Percentiles rank a stretch among this genome's conserved stretches.
Evolutionary conservation across 768 basidiomycete species (phyloP).

Genomic region (Hericium coralloides): DNA sequence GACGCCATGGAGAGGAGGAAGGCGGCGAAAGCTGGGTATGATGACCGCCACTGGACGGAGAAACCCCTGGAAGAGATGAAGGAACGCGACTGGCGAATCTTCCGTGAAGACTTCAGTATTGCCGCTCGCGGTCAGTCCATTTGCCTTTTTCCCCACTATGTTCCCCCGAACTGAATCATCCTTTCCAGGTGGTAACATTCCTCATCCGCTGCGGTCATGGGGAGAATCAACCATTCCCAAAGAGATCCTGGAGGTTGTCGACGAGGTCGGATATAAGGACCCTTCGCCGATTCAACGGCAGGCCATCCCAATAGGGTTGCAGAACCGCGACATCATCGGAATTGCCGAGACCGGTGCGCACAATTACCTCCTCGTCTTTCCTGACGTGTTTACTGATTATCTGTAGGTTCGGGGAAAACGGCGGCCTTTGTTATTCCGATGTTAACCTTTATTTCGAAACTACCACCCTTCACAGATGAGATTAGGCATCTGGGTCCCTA

Average conservation of each 20-base stretch:
- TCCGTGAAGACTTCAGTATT: constrained; percentile 97
- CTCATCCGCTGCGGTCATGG: constrained; percentile 92
- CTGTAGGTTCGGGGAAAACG: constrained; percentile 91
- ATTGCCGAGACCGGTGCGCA: constrained; percentile 91
- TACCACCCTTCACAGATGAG: constrained; percentile 85
- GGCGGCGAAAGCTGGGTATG: constrained; percentile 73
- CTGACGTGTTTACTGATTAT: background rate
- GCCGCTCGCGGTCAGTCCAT: constrained; percentile 68
- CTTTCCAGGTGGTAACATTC: constrained; percentile 75
- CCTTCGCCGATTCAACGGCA: constrained; percentile 96
- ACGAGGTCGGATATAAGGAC: constrained; percentile 91
- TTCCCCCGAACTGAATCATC: background rate
- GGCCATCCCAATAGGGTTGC: constrained; percentile 97
- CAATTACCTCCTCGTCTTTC: background rate
- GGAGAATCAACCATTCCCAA: constrained; percentile 77
- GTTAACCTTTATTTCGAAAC: constrained; percentile 84
- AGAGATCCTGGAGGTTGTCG: constrained; percentile 74
- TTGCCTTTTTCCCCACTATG: background rate
- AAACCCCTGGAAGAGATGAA: constrained; percentile 90
- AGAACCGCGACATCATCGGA: constrained; percentile 95
- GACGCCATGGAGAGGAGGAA: constrained; percentile 78
- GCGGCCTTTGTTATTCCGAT: constrained; percentile 98
- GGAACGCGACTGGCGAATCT: constrained; percentile 98
- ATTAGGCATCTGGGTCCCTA: constrained; percentile 92
- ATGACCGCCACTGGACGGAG: constrained; percentile 97